Percentiles rank a stretch among this genome's conserved stretches.
phyloP scores from a whole-genome alignment of 129 eudicot genomes.

The Deinandra increscens region DNA sequence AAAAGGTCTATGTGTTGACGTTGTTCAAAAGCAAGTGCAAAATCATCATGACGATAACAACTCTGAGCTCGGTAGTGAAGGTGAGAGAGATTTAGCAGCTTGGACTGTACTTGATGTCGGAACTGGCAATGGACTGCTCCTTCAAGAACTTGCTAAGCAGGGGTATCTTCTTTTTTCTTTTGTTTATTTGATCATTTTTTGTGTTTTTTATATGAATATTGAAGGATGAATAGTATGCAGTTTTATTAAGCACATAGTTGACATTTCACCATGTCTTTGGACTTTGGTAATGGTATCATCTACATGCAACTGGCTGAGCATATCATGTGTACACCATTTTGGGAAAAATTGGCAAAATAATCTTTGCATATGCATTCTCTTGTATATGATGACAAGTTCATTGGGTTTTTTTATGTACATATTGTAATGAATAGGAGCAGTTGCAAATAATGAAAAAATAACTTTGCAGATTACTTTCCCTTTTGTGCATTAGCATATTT shows the following conservation, averaged over 20 bases:
- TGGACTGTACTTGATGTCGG: constrained; percentile 98
- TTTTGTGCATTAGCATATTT: constrained; percentile 16
- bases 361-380: constrained; percentile 2
- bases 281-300: constrained; percentile 15
- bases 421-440: not conserved
- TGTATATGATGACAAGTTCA: constrained; percentile 5
- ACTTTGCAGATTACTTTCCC: not conserved
- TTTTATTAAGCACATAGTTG: constrained; percentile 9
- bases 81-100: constrained; percentile 51
- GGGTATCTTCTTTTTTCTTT: constrained; percentile 52
- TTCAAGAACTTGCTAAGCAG: constrained; percentile 92
- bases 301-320: not conserved
- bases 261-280: constrained; percentile 16
- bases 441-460: not conserved
- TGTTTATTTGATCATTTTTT: not conserved
- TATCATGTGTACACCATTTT: not conserved
- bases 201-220: not conserved
- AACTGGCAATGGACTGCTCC: constrained; percentile 96
- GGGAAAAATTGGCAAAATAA: not conserved
- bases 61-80: constrained; percentile 39
- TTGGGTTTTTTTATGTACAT: not conserved
- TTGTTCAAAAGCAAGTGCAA: constrained; percentile 54
- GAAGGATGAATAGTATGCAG: constrained; percentile 9
- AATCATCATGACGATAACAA: constrained; percentile 46
- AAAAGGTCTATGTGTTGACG: constrained; percentile 67